phyloP scores from a whole-genome alignment of 176 grass and related monocot species.

The Guadua angustifolia region DNA sequence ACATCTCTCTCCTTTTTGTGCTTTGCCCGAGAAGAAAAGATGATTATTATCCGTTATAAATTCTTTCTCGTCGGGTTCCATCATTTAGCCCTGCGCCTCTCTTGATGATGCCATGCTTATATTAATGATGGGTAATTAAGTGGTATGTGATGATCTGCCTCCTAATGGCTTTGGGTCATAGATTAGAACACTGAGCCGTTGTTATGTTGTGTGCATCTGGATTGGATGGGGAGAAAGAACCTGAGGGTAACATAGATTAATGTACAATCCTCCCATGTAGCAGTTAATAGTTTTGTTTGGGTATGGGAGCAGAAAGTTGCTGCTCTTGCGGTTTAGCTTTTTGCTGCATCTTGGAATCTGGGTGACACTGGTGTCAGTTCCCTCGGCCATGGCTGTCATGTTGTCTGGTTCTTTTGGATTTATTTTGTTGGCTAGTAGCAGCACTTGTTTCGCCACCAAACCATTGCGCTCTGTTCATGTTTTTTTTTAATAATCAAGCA shows the following conservation, averaged over 20 bases:
- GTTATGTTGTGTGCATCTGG: constrained; percentile 1
- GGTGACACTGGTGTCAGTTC: constrained; percentile 46
- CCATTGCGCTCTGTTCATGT: neutral
- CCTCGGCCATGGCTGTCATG: constrained; percentile 28
- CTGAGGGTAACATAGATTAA: too few species aligned
- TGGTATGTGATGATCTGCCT: neutral
- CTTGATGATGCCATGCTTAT: neutral
- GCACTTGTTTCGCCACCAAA: neutral
- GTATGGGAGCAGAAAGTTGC: neutral
- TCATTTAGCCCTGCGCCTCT: neutral
- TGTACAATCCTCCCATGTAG: neutral
- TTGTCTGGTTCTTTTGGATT: constrained; percentile 20
- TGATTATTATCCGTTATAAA: constrained; percentile 6
- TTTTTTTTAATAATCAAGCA: neutral
- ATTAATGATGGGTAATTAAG: neutral
- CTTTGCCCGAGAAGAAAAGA: constrained; percentile 3
- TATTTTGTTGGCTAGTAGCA: neutral
- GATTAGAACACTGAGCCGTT: neutral
- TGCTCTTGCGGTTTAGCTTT: constrained; percentile 16
- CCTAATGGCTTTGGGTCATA: too few species aligned
- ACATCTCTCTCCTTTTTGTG: constrained; percentile 24
- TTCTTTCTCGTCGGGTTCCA: neutral
- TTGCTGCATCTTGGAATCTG: constrained; percentile 31
- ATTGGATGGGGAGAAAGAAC: neutral
- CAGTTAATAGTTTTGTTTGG: neutral